These are phyloP conservation scores for Ashbya aceris DNA, from an alignment of 1,139 yeast genomes.

Conservation along the genomic window DNA sequence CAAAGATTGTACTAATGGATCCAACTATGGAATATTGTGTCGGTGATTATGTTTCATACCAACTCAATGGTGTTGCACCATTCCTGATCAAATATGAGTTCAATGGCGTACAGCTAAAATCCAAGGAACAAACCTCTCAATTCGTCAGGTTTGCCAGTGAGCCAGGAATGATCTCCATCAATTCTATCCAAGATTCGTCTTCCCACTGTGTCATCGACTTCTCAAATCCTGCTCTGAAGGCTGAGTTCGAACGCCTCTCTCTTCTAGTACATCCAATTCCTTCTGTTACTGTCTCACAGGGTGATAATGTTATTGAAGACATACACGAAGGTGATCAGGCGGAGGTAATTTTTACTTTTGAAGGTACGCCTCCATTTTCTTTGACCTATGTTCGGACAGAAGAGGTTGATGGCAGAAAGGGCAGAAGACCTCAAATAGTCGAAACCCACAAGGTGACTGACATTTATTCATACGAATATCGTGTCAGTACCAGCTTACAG, in stretches of 20 bases:
- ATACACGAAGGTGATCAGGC: constrained; percentile 87
- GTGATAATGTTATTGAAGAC: constrained; percentile 64
- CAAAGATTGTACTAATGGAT: constrained; percentile 45
- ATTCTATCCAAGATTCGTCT: constrained; percentile 66
- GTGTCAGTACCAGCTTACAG: constrained; percentile 70
- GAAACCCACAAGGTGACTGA: constrained; percentile 71
- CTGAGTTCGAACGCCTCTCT: constrained; percentile 36
- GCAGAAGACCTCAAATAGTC: constrained; percentile 42
- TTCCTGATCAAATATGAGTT: constrained; percentile 67
- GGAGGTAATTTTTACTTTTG: constrained; percentile 56
- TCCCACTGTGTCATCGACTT: constrained; percentile 64
- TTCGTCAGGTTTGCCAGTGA: constrained; percentile 70
- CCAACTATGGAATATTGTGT: constrained; percentile 60
- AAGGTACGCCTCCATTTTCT: constrained; percentile 64
- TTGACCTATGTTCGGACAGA: constrained; percentile 48
- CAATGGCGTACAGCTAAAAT: constrained; percentile 51
- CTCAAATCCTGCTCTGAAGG: constrained; percentile 32
- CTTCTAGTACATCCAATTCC: constrained; percentile 72
- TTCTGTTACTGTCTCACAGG: constrained; percentile 79
- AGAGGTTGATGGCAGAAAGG: constrained; percentile 30
- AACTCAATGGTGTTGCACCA: constrained; percentile 72
- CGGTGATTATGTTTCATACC: constrained; percentile 78
- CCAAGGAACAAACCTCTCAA: constrained; percentile 45
- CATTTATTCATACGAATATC: constrained; percentile 59
- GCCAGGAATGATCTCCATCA: constrained; percentile 66